These are phyloP conservation scores for Penicillium janthinellum DNA, from an alignment of 2,329 filamentous ascomycete species.

Conservation along the genomic window DNA sequence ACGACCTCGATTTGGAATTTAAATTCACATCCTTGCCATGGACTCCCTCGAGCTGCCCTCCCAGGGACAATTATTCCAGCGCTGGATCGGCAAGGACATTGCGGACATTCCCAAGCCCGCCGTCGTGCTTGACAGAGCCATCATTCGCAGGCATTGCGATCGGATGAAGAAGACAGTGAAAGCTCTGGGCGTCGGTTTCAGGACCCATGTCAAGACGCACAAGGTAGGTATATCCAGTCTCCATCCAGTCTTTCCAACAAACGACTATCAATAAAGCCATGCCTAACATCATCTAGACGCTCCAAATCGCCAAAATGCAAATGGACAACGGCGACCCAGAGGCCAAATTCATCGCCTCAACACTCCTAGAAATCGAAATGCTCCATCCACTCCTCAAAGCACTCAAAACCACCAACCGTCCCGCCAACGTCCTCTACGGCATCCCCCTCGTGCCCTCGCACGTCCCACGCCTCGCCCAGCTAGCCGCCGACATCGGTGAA, in stretches of 20 bases:
- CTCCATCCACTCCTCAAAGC: constrained; percentile 63
- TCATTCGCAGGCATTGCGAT: constrained; percentile 67
- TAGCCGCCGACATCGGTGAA: constrained; percentile 60
- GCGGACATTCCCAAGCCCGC: constrained; percentile 66
- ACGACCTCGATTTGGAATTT: neutral
- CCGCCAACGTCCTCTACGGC: constrained; percentile 70
- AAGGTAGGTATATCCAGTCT: constrained; percentile 56
- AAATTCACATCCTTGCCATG: neutral
- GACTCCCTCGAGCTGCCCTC: constrained; percentile 11
- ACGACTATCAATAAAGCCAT: neutral
- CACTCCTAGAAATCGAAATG: constrained; percentile 71
- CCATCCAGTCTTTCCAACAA: neutral
- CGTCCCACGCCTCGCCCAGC: constrained; percentile 59
- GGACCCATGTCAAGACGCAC: constrained; percentile 81
- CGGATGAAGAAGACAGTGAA: constrained; percentile 68
- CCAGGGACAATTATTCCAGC: constrained; percentile 16
- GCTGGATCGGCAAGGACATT: constrained; percentile 63
- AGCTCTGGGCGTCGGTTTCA: constrained; percentile 64
- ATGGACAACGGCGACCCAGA: constrained; percentile 60
- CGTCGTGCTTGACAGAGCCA: constrained; percentile 67
- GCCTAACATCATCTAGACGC: constrained; percentile 53
- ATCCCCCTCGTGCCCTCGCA: constrained; percentile 67
- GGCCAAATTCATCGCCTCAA: constrained; percentile 70
- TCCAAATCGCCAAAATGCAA: constrained; percentile 67
- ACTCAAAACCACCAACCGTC: constrained; percentile 53